These are phyloP conservation scores for Chlorella sp. DNA, from an alignment of 139 green algal species.

Conservation along the genomic window DNA sequence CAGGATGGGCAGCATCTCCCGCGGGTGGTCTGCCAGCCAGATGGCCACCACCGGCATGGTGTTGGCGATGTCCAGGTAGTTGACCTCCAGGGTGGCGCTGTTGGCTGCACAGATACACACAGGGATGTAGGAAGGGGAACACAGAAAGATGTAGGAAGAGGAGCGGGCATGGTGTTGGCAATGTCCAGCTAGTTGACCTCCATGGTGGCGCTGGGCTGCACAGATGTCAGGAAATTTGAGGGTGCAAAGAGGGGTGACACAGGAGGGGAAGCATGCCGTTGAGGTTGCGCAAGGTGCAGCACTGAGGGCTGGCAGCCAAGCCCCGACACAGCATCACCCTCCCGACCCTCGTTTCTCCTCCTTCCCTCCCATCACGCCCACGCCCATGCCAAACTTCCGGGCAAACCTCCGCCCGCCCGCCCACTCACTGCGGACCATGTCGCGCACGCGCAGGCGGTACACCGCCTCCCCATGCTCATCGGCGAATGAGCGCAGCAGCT, in stretches of 20 bases:
- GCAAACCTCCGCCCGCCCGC: too few species aligned
- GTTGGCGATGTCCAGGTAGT: conserved; percentile 83
- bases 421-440: conserved; percentile 67
- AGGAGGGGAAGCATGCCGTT: neutral
- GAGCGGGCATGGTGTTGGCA: conserved; percentile 9
- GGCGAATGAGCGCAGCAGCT: conserved; percentile 72
- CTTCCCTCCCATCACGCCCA: neutral
- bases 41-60: conserved; percentile 74
- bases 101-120: neutral
- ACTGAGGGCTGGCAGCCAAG: neutral
- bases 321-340: neutral
- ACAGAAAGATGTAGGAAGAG: neutral
- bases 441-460: conserved; percentile 65
- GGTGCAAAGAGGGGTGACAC: neutral
- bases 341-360: neutral
- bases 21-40: conserved; percentile 86
- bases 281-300: neutral
- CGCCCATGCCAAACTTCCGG: too few species aligned
- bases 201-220: conserved; percentile 52
- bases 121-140: neutral
- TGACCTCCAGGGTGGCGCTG: conserved; percentile 86
- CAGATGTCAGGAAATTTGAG: too few species aligned
- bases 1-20: conserved; percentile 84
- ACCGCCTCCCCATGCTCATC: conserved; percentile 64
- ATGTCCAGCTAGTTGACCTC: conserved; percentile 92